Base-by-base conservation (phyloP, 2,329 filamentous ascomycete species). In the Penicillium sp. region DNA sequence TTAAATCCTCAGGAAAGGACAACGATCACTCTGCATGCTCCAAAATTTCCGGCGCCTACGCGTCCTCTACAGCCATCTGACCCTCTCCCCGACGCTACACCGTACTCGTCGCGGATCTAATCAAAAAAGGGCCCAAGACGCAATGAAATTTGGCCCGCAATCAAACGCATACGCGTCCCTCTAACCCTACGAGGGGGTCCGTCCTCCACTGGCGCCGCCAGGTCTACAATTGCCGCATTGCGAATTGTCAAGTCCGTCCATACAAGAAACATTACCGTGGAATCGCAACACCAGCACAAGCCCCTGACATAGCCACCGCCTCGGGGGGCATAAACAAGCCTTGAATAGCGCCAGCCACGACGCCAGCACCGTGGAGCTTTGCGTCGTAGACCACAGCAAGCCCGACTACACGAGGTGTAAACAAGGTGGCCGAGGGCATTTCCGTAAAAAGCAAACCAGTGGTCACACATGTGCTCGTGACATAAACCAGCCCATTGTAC, bases 401-500 rank as follows among this genome's bases (percentile, higher is more conserved):
- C 22, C 2, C 6, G 22, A n/a, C 62, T 31, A 8, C 28, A 1
- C 28, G 57, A 63, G 6, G 59, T 51, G 2, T 58, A 41, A 12
- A 63, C 54, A n/a, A 62, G 39, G 38, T 56, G 31, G 4, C 61
- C 51, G 6, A 51, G 54, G 12, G 59, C 42, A 17, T 22, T 37
- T 15, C 63, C 51, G n/a, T 61, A 35, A 17, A 63, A 47, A 11
- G 28, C 2, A 45, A 49, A 43, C 53, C 58, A 62, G 41, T 66
- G 62, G 10, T 34, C 22, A 20, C 62, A 39, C 11, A 60, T 63
- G 12, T 58, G 58, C 45, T 60, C 54, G 45, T 6, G 60, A 60
- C 7, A 58, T 56, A 35, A 61, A 66, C 4, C 51, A 58, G n/a
- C 52, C 58, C 58, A 60, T 64, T 60, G 60, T 64, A n/a, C 61